Conservation (phyloP, 768 basidiomycete species). For the Floccularia luteovirens region DNA sequence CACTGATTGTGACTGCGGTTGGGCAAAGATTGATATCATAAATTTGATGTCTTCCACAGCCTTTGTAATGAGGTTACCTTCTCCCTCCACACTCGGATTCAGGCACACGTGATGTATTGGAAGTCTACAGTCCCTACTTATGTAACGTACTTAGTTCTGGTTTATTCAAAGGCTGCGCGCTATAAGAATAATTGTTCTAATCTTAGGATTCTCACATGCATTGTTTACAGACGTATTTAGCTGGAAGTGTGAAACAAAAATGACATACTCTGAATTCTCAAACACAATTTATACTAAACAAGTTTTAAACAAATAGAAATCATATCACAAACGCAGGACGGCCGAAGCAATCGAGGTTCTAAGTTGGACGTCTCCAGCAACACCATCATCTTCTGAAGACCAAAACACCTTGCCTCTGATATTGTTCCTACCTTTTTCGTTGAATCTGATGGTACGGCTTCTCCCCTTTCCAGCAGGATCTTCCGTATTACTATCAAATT, state of each 20-base stretch:
- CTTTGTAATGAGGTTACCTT: background rate
- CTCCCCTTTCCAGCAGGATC: conserved; percentile 13
- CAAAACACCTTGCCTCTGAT: conserved; percentile 7
- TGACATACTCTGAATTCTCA: too few species aligned
- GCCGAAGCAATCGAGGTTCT: background rate
- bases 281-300: too few species aligned
- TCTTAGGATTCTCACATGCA: too few species aligned
- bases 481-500: conserved; percentile 3
- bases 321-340: background rate
- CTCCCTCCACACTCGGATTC: background rate
- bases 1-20: background rate
- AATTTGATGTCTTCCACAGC: too few species aligned
- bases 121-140: background rate
- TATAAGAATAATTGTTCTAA: too few species aligned
- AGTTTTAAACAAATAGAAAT: background rate
- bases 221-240: too few species aligned
- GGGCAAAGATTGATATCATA: too few species aligned
- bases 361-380: background rate
- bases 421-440: background rate
- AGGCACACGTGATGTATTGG: background rate
- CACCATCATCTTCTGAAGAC: background rate
- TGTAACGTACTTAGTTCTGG: background rate
- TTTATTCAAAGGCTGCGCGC: background rate
- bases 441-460: conserved; percentile 6
- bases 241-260: too few species aligned